phyloP scores from a whole-genome alignment of 805 yeast genomes.

The Barnettozyma californica region DNA sequence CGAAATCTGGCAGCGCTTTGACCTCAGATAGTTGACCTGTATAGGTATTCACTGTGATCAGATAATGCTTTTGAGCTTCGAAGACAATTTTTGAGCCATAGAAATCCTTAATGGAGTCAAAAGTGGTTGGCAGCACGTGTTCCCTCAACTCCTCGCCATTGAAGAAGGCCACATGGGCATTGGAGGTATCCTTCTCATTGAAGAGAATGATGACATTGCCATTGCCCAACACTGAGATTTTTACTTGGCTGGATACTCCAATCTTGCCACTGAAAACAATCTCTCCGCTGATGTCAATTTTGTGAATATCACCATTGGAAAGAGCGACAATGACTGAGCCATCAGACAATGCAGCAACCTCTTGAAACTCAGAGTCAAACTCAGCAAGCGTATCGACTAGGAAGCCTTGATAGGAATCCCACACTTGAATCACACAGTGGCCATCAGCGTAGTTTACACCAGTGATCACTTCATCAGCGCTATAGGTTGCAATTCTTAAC shows the following conservation, averaged over 20 bases:
- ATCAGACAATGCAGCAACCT: slow-evolving; percentile 9
- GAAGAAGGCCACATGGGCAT: slow-evolving; percentile 11
- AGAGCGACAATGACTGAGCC: slow-evolving; percentile 7
- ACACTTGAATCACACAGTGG: slow-evolving; percentile 18
- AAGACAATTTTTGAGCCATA: slow-evolving; percentile 22
- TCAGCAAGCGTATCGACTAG: slow-evolving; percentile 1
- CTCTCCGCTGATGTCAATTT: slow-evolving; percentile 5
- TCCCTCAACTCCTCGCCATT: slow-evolving; percentile 10
- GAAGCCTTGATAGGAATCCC: slow-evolving; percentile 12
- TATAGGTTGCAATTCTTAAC: slow-evolving; percentile 10
- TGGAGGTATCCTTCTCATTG: slow-evolving; percentile 5
- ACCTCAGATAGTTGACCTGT: slow-evolving; percentile 12
- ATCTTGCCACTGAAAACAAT: slow-evolving; percentile 5
- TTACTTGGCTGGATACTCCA: slow-evolving; percentile 5
- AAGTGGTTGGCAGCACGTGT: slow-evolving; percentile 10
- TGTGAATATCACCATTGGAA: slow-evolving; percentile 1
- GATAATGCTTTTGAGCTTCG: slow-evolving; percentile 7
- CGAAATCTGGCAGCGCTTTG: slow-evolving; percentile 5
- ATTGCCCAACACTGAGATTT: slow-evolving; percentile 12
- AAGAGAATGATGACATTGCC: slow-evolving; percentile 15
- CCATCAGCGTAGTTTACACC: slow-evolving; percentile 20
- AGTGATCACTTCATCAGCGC: slow-evolving; percentile 10
- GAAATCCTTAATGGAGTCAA: slow-evolving; percentile 18
- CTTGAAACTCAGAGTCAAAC: slow-evolving; percentile 2
- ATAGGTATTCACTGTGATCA: slow-evolving; percentile 9